These are phyloP conservation scores for Barnettozyma sp. DNA, from an alignment of 805 yeast genomes.

Conservation along the genomic window DNA sequence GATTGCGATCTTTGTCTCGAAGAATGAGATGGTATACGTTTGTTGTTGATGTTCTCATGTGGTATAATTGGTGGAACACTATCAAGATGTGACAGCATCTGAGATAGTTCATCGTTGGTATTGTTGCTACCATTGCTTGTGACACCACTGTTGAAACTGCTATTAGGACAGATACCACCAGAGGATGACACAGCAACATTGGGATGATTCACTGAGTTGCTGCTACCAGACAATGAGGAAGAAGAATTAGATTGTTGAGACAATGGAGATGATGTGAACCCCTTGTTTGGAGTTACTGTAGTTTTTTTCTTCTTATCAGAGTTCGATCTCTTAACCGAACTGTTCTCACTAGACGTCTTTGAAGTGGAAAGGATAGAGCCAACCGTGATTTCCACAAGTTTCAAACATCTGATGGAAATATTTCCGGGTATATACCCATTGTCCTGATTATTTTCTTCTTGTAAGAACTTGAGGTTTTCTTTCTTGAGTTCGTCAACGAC, in stretches of 20 bases:
- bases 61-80: constrained; percentile 23
- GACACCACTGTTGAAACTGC: constrained; percentile 1
- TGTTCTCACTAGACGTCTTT: background rate
- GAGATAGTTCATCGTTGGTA: constrained; percentile 16
- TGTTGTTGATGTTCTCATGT: constrained; percentile 5
- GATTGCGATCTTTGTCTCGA: constrained; percentile 12
- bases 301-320: constrained; percentile 13
- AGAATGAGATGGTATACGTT: constrained; percentile 10
- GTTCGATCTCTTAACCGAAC: constrained; percentile 9
- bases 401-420: constrained; percentile 49
- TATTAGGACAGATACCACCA: no score
- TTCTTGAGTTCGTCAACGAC: constrained; percentile 43
- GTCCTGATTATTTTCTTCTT: constrained; percentile 4
- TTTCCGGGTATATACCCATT: constrained; percentile 49
- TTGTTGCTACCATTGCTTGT: background rate
- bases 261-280: constrained; percentile 11
- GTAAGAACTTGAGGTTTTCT: constrained; percentile 36
- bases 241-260: constrained; percentile 8
- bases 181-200: no score
- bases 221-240: background rate
- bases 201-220: no score
- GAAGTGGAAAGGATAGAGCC: constrained; percentile 54
- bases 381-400: constrained; percentile 50
- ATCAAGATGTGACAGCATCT: constrained; percentile 24
- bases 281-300: constrained; percentile 4